Base-by-base conservation (phyloP, 768 basidiomycete species). In the Russula earlei region DNA sequence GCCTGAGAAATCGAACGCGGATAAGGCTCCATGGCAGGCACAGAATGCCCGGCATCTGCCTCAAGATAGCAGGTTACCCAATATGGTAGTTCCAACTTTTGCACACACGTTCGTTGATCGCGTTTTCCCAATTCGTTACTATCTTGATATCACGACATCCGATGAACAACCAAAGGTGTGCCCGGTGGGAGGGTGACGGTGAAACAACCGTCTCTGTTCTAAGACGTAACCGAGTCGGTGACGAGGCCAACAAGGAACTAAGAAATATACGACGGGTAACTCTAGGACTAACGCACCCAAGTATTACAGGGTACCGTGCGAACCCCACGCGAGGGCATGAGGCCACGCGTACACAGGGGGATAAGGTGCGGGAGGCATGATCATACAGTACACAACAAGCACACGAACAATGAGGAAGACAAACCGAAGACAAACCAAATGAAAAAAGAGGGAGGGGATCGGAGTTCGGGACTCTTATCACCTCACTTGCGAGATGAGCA, bases 291-390 rank as follows among this genome's bases (percentile, higher is more conserved):
- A 5, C 10, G 37, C 53, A 54, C 45, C 29, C 27, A 25, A 49
- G 27, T 37, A 54, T 54, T 52, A 54, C 36, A 47, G 11, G 29
- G 17, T 41, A 54, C n/a, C n/a, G n/a, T n/a, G n/a, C n/a, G n/a
- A n/a, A n/a, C n/a, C n/a, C n/a, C 37, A 27, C 14, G 36, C 20
- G 20, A 5, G 17, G 27, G 19, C 34, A 38, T 38, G 29, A 8
- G 17, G 24, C 46, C 31, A 34, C 38, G 31, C 37, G 31, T 42
- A 49, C 38, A 49, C 53, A 46, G 24, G 38, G 40, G 38, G 46
- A 40, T 55, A 8, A 19, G 31, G 40, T 31, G 54, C 46, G 9
- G 8, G 24, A 15, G 8, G 41, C 31, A 10, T 2, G 12, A 54
- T 24, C 29, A 33, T 48, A 48, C 17, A 47, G 20, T 40, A 54